Evolutionary conservation across 2,329 filamentous ascomycete genomes (phyloP).

Genomic region (Alternaria triticina): DNA sequence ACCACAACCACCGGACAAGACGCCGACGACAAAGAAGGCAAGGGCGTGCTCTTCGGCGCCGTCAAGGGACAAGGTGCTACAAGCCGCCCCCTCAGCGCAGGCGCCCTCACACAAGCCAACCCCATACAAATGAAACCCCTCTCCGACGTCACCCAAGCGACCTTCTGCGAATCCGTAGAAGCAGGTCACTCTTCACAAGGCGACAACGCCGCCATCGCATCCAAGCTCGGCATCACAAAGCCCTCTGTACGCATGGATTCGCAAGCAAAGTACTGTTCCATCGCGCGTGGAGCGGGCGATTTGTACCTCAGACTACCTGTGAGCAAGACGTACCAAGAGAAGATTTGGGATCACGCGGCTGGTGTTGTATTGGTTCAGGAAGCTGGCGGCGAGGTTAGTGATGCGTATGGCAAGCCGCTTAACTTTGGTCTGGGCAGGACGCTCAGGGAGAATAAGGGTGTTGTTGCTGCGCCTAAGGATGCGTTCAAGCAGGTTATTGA

Average conservation of each 20-base stretch:
- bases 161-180: conserved; percentile 97
- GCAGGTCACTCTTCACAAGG: conserved; percentile 88
- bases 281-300: conserved; percentile 91
- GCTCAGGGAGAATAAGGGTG: conserved; percentile 87
- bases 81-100: conserved; percentile 73
- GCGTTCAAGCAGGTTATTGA: conserved; percentile 79
- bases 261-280: conserved; percentile 96
- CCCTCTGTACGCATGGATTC: conserved; percentile 96
- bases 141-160: conserved; percentile 75
- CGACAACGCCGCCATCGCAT: conserved; percentile 84
- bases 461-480: conserved; percentile 82
- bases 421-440: conserved; percentile 89
- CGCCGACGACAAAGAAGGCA: conserved; percentile 74
- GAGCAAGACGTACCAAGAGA: conserved; percentile 89
- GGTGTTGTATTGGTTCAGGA: conserved; percentile 94
- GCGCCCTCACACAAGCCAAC: conserved; percentile 62
- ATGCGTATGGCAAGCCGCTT: conserved; percentile 81
- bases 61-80: conserved; percentile 79
- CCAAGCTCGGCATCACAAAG: conserved; percentile 83
- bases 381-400: conserved; percentile 89
- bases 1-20: conserved; percentile 75
- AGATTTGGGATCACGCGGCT: conserved; percentile 99
- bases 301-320: conserved; percentile 91
- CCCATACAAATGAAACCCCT: conserved; percentile 81
- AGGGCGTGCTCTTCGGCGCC: conserved; percentile 88